Conservation (phyloP, 2,329 filamentous ascomycete species). For the Didymella keratinophila region DNA sequence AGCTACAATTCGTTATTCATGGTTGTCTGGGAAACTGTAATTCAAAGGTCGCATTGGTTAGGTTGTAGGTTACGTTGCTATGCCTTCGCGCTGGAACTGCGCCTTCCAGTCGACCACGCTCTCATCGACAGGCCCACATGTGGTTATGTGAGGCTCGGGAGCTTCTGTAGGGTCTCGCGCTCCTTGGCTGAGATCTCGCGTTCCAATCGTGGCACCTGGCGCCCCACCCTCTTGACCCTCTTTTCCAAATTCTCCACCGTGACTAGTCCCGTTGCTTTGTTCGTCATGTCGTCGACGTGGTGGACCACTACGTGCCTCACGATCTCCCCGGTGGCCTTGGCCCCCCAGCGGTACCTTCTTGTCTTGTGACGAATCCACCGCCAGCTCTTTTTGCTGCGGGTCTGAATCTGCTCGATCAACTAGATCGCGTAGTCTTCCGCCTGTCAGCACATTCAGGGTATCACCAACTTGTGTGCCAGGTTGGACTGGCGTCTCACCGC, state of each 20-base stretch:
- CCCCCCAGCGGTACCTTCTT: neutral
- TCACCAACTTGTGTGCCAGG: conserved; percentile 30
- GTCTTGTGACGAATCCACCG: conserved; percentile 11
- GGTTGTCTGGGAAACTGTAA: too few species aligned
- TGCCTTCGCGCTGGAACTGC: conserved; percentile 11
- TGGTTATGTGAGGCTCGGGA: neutral
- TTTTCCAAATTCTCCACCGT: conserved; percentile 12
- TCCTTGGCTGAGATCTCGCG: neutral
- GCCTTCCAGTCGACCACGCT: conserved; percentile 12
- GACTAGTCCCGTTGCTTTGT: conserved; percentile 9
- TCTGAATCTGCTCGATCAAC: conserved; percentile 14
- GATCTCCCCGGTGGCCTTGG: neutral
- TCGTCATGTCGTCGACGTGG: conserved; percentile 15
- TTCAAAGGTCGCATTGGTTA: neutral
- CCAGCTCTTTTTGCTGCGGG: conserved; percentile 11
- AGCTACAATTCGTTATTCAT: too few species aligned
- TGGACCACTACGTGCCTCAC: conserved; percentile 16
- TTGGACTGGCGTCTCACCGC: conserved; percentile 32
- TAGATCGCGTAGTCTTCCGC: conserved; percentile 27
- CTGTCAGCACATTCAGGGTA: conserved; percentile 29
- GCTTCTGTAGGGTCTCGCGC: conserved; percentile 3
- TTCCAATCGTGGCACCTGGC: conserved; percentile 1
- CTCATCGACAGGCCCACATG: neutral
- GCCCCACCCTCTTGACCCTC: conserved; percentile 4
- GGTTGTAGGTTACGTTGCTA: conserved; percentile 7